Evolutionary conservation across 1,284 basidiomycete species (phyloP).

Genomic region (Tilletia setariae): DNA sequence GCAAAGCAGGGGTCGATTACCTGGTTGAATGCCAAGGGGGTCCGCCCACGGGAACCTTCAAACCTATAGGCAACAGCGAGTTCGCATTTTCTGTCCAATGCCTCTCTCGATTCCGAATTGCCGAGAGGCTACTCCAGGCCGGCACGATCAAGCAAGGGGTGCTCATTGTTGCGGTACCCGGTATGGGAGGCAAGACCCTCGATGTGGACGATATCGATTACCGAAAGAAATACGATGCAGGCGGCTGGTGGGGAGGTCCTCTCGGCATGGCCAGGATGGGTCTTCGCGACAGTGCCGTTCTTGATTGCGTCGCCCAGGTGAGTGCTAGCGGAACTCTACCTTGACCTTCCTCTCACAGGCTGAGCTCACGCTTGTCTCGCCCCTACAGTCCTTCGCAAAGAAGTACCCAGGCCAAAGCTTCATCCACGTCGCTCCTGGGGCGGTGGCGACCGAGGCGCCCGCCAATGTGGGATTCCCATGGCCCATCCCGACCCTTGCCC

Average conservation of each 20-base stretch:
- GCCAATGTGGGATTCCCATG: constrained; percentile 47
- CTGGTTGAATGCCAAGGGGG: constrained; percentile 53
- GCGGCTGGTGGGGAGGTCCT: constrained; percentile 30
- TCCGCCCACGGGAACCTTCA: constrained; percentile 15
- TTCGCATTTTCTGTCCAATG: constrained; percentile 53
- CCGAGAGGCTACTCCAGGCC: constrained; percentile 46
- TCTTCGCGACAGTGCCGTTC: constrained; percentile 25
- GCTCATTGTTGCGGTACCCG: constrained; percentile 50
- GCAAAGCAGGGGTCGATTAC: constrained; percentile 50
- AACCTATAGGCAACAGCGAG: constrained; percentile 34
- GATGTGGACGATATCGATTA: constrained; percentile 49
- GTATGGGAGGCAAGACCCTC: constrained; percentile 29
- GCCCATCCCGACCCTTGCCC: constrained; percentile 36
- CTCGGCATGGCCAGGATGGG: constrained; percentile 31
- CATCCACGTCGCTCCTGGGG: constrained; percentile 44
- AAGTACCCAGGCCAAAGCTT: constrained; percentile 36
- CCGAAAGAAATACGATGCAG: constrained; percentile 27
- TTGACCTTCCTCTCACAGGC: constrained; percentile 17
- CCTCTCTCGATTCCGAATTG: constrained; percentile 53
- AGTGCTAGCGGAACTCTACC: too few relatives aligned
- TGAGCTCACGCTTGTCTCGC: too few relatives aligned
- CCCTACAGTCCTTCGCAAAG: constrained; percentile 24
- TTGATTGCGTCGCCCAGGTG: constrained; percentile 35
- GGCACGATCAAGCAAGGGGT: constrained; percentile 48
- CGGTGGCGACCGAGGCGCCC: constrained; percentile 44